Base-by-base conservation (phyloP, 257 asterid genomes). In the Nicotiana sylvestris region DNA sequence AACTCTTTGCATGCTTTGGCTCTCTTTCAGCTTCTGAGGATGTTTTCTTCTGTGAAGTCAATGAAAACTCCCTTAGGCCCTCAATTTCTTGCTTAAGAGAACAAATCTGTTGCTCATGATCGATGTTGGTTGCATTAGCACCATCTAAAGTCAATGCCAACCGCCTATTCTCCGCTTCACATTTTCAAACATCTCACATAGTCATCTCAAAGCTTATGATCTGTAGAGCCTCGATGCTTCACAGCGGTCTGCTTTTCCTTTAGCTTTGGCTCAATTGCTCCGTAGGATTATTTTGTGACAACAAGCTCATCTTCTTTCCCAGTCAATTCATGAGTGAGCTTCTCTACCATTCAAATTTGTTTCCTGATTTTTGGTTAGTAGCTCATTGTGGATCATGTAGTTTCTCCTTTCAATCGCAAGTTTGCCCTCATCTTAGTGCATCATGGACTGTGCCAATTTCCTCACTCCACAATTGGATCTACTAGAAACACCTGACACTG, bases 371-470 rank as follows among this genome's bases (percentile, higher is more conserved):
- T 92, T 92, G 81, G 85, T 84, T 39, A 79, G 66, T 84, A 92
- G 91, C 80, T 94, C 95, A 81, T 32, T 81, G 85, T 93, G 90
- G 77, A 91, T 86, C 85, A 90, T 82, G 81, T 76, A 90, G 85
- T 92, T 90, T 61, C 84, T 87, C 81, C 80, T 86, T 80, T 88
- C 90, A 66, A 91, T 77, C 84, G 90, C 93, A 58, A 91, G 87
- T 87, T 89, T 90, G 58, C 92, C 92, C 39, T 90, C 95, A 55
- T 95, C 97, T 69, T 12, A 91, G 87, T 84, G 90, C 97, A 85
- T 90, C 92, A 76, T 90, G 86, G 32, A 83, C 78, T 25, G 65
- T 72, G 18, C 88, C 92, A 97, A 91, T 93, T 84, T 89, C 81
- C 79, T 49, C 66, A 65, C 62, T 79, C 66, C 86, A 78, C 76